Base-by-base conservation (phyloP, 2,329 filamentous ascomycete genomes). In the Cadophora gregata region DNA sequence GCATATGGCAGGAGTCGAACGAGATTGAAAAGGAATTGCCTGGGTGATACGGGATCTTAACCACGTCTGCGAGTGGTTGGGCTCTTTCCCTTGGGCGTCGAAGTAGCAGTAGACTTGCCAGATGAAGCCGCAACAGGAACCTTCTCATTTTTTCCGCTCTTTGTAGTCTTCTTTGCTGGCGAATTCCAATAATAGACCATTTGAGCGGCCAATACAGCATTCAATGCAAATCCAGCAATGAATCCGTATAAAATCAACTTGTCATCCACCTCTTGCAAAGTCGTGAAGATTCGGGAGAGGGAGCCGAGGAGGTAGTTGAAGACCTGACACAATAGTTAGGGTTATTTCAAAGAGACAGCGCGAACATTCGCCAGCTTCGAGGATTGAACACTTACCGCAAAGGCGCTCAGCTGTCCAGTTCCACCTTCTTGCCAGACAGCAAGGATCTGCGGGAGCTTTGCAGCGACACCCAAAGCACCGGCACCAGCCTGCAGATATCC, bases 271-370 rank as follows among this genome's bases (percentile, higher is more conserved):
- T 99, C 96, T 77, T 98, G 94, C 66, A 99, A 83, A 9, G 96
- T 99, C 36, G 96, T 99, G 81, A 97, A 99, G 82, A 99, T 97
- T 77, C 96, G 92, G 29, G 93, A 92, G 66, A 98, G 87, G 51
- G 93, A 97, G 47, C 96, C 96, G 74, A 90, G 85, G 75, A 99
- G 92, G 81, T 97, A 99, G 84, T 97, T 98, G 86, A 99, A 97
- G 73, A 99, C 93, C 94, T 97, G 47, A 21, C 29, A 12, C 7
- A 25, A 33, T 33, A 33, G 31, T 33, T 33, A 33, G 31, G 5
- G 10, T 5, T 6, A 33, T 10, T 33, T 10, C 31, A 10, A 33
- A 33, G 31, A 33, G n/a, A n/a, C n/a, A n/a, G n/a, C 31, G 10
- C 10, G 31, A 33, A 33, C 5, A 33, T 33, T 5, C 31, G 31